These are phyloP conservation scores for Phytophthora idaei DNA, from an alignment of 352 stramenopile genomes.

Conservation along the genomic window DNA sequence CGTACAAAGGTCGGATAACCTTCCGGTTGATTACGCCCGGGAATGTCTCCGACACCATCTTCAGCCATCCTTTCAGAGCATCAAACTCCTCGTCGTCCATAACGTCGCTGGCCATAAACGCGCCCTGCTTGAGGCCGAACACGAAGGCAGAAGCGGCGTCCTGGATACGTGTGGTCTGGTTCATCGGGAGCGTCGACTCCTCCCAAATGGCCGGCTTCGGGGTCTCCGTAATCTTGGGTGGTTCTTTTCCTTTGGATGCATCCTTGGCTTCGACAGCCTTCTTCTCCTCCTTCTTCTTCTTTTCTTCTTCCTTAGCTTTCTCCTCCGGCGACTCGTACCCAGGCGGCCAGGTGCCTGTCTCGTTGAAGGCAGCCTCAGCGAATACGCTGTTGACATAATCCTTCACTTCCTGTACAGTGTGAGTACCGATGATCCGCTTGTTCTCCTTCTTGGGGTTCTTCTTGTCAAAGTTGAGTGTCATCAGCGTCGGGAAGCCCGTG, in stretches of 20 bases:
- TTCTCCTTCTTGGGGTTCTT: conserved; percentile 65
- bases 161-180: conserved; percentile 75
- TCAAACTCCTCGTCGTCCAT: conserved; percentile 81
- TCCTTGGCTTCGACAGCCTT: conserved; percentile 13
- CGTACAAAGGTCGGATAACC: conserved; percentile 57
- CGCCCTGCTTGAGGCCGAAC: conserved; percentile 78
- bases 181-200: conserved; percentile 76
- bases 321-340: conserved; percentile 25
- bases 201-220: conserved; percentile 62
- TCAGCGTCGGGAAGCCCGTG: conserved; percentile 84
- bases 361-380: conserved; percentile 68
- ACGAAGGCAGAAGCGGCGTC: conserved; percentile 81
- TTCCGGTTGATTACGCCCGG: conserved; percentile 76
- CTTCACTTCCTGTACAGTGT: conserved; percentile 80
- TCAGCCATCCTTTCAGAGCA: conserved; percentile 80
- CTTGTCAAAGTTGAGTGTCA: conserved; percentile 83
- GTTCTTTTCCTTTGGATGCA: conserved; percentile 21
- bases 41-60: conserved; percentile 74
- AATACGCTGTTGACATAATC: conserved; percentile 72
- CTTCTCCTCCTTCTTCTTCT: conserved; percentile 17
- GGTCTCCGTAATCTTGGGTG: conserved; percentile 11
- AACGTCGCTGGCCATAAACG: conserved; percentile 77
- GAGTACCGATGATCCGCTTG: conserved; percentile 76
- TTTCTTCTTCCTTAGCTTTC: conserved; percentile 22
- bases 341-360: conserved; percentile 64